These are phyloP conservation scores for Hemisphaericaspora nanyangensis DNA, from an alignment of 805 yeast species.

Conservation along the genomic window DNA sequence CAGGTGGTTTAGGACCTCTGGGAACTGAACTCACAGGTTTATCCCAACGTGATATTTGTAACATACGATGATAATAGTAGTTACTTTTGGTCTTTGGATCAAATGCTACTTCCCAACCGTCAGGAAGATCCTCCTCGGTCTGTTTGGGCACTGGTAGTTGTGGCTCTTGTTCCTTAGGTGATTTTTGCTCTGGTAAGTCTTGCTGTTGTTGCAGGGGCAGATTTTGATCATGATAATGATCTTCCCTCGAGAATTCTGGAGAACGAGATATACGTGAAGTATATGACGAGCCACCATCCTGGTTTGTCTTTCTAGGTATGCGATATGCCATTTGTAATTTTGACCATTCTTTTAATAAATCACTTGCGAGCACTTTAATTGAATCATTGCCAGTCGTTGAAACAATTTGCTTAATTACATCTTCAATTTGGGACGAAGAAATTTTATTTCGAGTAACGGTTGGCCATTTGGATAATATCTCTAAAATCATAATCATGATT, in stretches of 20 bases:
- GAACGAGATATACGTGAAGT: conserved; percentile 19
- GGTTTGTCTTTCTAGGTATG: conserved; percentile 58
- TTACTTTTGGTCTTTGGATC: conserved; percentile 41
- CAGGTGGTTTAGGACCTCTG: conserved; percentile 23
- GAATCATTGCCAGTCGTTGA: conserved; percentile 18
- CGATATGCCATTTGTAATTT: conserved; percentile 76
- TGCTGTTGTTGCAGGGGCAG: neutral
- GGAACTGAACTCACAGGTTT: conserved; percentile 43
- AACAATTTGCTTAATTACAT: conserved; percentile 46
- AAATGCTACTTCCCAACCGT: conserved; percentile 62
- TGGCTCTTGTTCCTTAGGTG: conserved; percentile 3
- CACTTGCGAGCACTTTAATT: conserved; percentile 33
- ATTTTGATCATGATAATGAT: neutral
- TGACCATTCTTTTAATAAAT: conserved; percentile 65
- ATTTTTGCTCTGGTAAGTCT: too few relatives aligned
- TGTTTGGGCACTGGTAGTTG: neutral
- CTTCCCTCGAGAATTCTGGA: conserved; percentile 9
- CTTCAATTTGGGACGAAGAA: conserved; percentile 68
- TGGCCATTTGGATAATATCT: conserved; percentile 51
- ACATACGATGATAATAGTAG: conserved; percentile 54
- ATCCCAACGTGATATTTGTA: conserved; percentile 56
- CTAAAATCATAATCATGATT: conserved; percentile 49
- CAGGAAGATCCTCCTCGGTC: conserved; percentile 43
- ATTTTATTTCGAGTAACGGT: conserved; percentile 74
- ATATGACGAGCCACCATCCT: conserved; percentile 7